Conservation (phyloP, 169 alveolate genomes). For the Plasmodium vinckei region DNA sequence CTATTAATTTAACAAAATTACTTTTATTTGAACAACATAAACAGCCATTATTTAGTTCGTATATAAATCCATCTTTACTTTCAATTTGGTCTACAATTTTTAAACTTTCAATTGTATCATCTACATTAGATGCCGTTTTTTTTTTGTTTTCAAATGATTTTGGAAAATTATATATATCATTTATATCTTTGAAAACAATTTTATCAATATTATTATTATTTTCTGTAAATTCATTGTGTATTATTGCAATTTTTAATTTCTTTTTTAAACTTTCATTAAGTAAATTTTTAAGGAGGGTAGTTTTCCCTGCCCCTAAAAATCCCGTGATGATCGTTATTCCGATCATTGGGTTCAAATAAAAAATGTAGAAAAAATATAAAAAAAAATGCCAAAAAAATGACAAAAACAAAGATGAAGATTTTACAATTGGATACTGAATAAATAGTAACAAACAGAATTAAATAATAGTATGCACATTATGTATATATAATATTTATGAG, state of each 20-base stretch:
- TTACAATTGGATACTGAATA: too few species aligned
- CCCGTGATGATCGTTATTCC: constrained; percentile 76
- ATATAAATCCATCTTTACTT: constrained; percentile 65
- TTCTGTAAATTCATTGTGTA: constrained; percentile 75
- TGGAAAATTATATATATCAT: constrained; percentile 72
- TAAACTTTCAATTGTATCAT: constrained; percentile 12
- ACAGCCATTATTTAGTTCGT: constrained; percentile 75
- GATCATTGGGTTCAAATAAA: constrained; percentile 34
- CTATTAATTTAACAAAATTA: constrained; percentile 64
- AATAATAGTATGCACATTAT: too few species aligned
- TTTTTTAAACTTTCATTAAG: constrained; percentile 40
- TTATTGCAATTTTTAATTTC: constrained; percentile 66
- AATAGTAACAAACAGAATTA: too few species aligned
- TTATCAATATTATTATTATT: constrained; percentile 65
- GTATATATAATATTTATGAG: too few species aligned
- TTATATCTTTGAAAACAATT: constrained; percentile 73
- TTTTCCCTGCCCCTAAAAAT: constrained; percentile 72
- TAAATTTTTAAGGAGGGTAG: constrained; percentile 69
- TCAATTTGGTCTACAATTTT: constrained; percentile 62
- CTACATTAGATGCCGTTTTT: neutral
- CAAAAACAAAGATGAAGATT: too few species aligned
- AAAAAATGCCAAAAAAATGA: too few species aligned
- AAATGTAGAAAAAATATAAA: neutral
- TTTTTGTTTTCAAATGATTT: neutral
- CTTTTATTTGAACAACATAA: constrained; percentile 75